phyloP scores from a whole-genome alignment of 306 rosid genomes.

The Cicer judaicum region DNA sequence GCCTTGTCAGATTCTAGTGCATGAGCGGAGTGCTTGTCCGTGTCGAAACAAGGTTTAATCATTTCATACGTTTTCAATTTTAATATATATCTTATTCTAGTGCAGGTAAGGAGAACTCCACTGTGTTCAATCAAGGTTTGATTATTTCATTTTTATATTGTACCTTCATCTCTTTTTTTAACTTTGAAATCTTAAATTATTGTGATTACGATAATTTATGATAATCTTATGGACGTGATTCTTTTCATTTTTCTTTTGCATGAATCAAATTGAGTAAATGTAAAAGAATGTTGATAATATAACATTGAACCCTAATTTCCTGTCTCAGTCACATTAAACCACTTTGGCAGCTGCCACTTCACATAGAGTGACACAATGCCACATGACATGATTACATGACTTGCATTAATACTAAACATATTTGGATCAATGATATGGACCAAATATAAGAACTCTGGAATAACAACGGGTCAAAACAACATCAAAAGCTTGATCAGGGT shows the following conservation, averaged over 20 bases:
- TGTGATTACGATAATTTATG: neutral
- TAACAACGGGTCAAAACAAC: neutral
- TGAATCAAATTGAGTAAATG: neutral
- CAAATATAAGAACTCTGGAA: neutral
- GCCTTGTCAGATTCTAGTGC: neutral
- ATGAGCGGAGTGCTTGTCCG: neutral
- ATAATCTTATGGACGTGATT: neutral
- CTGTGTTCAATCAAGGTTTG: constrained; percentile 3
- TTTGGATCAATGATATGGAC: neutral
- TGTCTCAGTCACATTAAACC: neutral
- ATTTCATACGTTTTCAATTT: neutral
- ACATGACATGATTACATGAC: neutral
- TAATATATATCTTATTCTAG: neutral
- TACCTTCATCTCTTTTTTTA: neutral
- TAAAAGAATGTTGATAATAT: neutral
- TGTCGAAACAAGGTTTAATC: neutral
- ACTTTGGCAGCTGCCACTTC: constrained; percentile 5
- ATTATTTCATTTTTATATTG: neutral
- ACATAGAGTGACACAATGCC: neutral
- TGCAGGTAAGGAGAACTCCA: neutral
- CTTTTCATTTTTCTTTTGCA: neutral
- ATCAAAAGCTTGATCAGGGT: neutral
- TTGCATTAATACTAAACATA: neutral
- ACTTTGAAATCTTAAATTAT: neutral
- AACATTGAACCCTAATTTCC: neutral